Percentiles rank a stretch among this genome's conserved stretches.
These are phyloP conservation scores for Blepharisma stoltei DNA, from an alignment of 73 alveolate genomes.

Conservation along the genomic window DNA sequence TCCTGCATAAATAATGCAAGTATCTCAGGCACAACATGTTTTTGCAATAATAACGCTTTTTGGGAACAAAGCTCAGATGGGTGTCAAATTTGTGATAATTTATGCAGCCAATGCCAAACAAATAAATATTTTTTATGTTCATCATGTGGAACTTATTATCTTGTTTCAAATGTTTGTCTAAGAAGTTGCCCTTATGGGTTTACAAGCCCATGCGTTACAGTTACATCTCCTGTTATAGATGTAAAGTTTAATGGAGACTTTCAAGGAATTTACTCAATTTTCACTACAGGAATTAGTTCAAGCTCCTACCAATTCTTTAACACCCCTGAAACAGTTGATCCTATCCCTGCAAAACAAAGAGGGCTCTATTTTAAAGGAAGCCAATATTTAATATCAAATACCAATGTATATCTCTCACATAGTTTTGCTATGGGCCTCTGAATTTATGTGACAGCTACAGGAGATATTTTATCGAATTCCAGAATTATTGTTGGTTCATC, in stretches of 20 bases:
- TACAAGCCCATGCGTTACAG: background rate
- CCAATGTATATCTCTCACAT: background rate
- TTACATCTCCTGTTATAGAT: background rate
- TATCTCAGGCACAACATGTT: too few species aligned
- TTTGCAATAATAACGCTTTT: too few species aligned
- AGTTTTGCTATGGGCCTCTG: conserved; percentile 9
- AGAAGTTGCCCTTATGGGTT: too few species aligned
- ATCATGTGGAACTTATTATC: too few species aligned
- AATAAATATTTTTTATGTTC: too few species aligned
- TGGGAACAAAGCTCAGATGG: too few species aligned
- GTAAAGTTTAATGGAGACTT: background rate
- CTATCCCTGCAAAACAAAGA: conserved; percentile 12
- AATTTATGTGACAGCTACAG: background rate
- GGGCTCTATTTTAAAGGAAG: conserved; percentile 12
- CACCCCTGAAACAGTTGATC: background rate
- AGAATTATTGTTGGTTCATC: background rate
- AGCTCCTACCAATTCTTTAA: background rate
- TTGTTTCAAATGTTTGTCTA: too few species aligned
- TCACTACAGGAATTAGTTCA: background rate
- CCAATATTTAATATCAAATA: background rate
- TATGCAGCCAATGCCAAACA: too few species aligned
- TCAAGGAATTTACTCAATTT: background rate
- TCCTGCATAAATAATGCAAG: too few species aligned
- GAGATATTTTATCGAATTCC: background rate
- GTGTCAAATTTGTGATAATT: too few species aligned